Conservation (phyloP, 805 yeast species). For the Candida oleophila region DNA sequence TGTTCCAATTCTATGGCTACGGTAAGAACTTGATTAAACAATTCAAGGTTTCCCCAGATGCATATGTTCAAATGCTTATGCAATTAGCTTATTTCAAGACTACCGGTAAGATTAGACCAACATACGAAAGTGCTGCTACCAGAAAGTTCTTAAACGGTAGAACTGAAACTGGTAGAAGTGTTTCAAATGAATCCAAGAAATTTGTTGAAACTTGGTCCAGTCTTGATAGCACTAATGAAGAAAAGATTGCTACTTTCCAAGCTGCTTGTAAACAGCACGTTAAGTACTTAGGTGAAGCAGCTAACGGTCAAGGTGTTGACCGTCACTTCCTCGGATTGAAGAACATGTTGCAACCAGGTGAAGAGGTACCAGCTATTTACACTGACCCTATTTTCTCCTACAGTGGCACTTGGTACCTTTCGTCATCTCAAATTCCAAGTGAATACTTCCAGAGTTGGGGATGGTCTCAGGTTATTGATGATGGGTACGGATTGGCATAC, state of each 20-base stretch:
- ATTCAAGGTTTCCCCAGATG: constrained; percentile 89
- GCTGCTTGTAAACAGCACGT: constrained; percentile 75
- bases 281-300: constrained; percentile 69
- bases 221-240: constrained; percentile 45
- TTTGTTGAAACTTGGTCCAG: constrained; percentile 77
- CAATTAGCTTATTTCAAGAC: constrained; percentile 88
- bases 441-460: constrained; percentile 87
- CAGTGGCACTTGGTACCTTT: constrained; percentile 81
- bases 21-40: constrained; percentile 86
- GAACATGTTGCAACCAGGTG: constrained; percentile 61
- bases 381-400: constrained; percentile 73
- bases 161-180: constrained; percentile 90
- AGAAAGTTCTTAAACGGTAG: constrained; percentile 86
- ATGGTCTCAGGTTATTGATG: constrained; percentile 91
- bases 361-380: constrained; percentile 65
- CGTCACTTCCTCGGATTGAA: constrained; percentile 91
- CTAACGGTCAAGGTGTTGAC: constrained; percentile 86
- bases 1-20: constrained; percentile 77
- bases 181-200: constrained; percentile 63
- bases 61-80: constrained; percentile 84
- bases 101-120: constrained; percentile 79
- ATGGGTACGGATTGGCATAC: constrained; percentile 92
- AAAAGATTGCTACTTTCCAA: constrained; percentile 66
- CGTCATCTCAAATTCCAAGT: constrained; percentile 87
- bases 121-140: constrained; percentile 95